Conservation (phyloP, 495 filamentous ascomycete genomes). For the Neurospora sp. region DNA sequence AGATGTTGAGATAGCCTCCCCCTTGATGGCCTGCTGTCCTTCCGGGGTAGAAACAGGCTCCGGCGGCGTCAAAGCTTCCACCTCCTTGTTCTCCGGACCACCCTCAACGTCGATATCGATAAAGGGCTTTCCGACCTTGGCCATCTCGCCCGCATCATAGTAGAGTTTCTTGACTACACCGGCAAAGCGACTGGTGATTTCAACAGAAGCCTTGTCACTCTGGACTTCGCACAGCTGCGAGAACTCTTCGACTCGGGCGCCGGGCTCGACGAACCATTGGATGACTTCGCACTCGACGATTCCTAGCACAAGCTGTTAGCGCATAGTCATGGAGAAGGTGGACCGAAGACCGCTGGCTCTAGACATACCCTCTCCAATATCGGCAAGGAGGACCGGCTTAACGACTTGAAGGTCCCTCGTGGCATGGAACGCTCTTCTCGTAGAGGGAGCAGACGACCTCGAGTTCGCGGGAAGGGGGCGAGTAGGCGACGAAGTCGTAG, state of each 20-base stretch:
- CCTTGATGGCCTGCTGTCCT: neutral
- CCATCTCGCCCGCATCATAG: conserved; percentile 93
- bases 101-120: conserved; percentile 65
- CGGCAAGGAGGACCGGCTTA: conserved; percentile 83
- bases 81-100: conserved; percentile 37
- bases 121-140: conserved; percentile 80
- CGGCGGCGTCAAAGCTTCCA: conserved; percentile 30
- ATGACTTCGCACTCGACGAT: conserved; percentile 98
- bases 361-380: conserved; percentile 84
- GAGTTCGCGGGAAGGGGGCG: neutral
- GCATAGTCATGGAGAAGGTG: neutral
- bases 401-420: conserved; percentile 48
- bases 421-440: conserved; percentile 46
- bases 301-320: conserved; percentile 38
- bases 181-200: conserved; percentile 92
- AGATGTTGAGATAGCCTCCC: neutral
- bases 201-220: conserved; percentile 96
- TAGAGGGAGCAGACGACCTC: conserved; percentile 5
- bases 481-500: neutral
- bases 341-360: neutral
- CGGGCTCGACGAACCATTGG: conserved; percentile 98
- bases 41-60: conserved; percentile 14
- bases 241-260: conserved; percentile 93
- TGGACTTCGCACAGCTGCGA: conserved; percentile 96
- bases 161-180: conserved; percentile 94